phyloP scores from a whole-genome alignment of 2,329 filamentous ascomycete genomes.

The Cladosporium halotolerans region DNA sequence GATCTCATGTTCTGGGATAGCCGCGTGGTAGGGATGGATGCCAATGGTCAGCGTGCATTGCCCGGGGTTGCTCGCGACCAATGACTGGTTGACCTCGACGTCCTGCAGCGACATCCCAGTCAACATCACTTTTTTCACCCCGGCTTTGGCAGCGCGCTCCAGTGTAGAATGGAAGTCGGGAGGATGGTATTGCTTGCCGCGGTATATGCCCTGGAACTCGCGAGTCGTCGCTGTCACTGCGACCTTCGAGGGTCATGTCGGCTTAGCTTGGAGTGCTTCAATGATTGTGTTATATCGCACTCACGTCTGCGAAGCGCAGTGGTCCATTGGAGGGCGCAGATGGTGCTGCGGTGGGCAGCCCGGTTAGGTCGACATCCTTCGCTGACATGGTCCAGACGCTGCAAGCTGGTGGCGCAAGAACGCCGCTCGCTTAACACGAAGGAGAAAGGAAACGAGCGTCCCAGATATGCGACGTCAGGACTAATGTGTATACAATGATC shows the following conservation, averaged over 20 bases:
- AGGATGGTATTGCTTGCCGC: conserved; percentile 44
- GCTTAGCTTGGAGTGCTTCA: neutral
- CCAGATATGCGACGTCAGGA: too few relatives aligned
- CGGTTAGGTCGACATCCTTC: conserved; percentile 3
- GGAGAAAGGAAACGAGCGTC: too few relatives aligned
- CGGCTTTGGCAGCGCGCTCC: conserved; percentile 36
- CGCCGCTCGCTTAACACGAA: too few relatives aligned
- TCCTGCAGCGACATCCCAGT: conserved; percentile 37
- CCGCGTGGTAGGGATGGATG: conserved; percentile 47
- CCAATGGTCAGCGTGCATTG: conserved; percentile 44
- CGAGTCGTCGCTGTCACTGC: conserved; percentile 30
- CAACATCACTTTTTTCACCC: conserved; percentile 37
- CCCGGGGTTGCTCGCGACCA: conserved; percentile 19
- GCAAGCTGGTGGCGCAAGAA: too few relatives aligned
- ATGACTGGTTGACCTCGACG: conserved; percentile 28
- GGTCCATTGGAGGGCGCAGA: neutral
- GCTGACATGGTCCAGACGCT: neutral
- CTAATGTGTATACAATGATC: too few relatives aligned
- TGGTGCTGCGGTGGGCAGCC: conserved; percentile 1
- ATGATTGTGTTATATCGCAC: neutral
- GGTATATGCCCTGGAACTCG: conserved; percentile 47
- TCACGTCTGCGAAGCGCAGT: conserved; percentile 4
- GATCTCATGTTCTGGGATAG: conserved; percentile 34
- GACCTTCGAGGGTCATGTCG: conserved; percentile 19
- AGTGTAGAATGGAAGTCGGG: conserved; percentile 41